phyloP scores from a whole-genome alignment of 306 rosid species.

The Cucurbita moschata region DNA sequence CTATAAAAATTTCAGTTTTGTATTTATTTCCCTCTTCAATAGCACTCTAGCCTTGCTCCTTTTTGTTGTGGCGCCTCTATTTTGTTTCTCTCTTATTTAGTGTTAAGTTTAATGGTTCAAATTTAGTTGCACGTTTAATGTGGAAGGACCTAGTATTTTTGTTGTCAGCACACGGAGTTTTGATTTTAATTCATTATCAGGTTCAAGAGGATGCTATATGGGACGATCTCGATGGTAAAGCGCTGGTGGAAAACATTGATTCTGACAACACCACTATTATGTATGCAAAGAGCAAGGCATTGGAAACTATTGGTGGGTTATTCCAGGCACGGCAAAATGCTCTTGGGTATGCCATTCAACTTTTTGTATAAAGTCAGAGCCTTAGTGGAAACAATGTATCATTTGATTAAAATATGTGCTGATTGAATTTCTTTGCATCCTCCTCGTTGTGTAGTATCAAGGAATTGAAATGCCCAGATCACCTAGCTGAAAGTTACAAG shows the following conservation, averaged over 20 bases:
- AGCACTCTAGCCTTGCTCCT: neutral
- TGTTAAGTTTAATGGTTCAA: neutral
- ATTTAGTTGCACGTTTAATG: neutral
- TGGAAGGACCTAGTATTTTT: neutral
- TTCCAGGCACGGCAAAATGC: conserved; percentile 40
- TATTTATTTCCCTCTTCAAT: neutral
- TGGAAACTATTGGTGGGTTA: conserved; percentile 29
- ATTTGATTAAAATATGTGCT: neutral
- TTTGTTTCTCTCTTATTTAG: neutral
- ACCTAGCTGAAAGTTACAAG: conserved; percentile 46
- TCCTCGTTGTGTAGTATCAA: conserved; percentile 35
- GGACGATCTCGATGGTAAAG: conserved; percentile 27
- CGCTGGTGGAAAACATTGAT: conserved; percentile 20
- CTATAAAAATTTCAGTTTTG: neutral
- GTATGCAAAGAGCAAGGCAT: conserved; percentile 44
- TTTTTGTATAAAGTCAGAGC: neutral
- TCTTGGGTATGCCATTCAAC: conserved; percentile 40
- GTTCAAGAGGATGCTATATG: conserved; percentile 45
- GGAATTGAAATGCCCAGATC: conserved; percentile 74
- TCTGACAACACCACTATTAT: conserved; percentile 25
- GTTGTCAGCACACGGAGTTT: conserved; percentile 7
- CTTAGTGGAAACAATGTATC: neutral
- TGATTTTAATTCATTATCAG: conserved; percentile 24
- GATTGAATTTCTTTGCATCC: neutral
- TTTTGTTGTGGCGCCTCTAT: neutral